Base-by-base conservation (phyloP, 345 rosid genomes). In the Citrus inodora region DNA sequence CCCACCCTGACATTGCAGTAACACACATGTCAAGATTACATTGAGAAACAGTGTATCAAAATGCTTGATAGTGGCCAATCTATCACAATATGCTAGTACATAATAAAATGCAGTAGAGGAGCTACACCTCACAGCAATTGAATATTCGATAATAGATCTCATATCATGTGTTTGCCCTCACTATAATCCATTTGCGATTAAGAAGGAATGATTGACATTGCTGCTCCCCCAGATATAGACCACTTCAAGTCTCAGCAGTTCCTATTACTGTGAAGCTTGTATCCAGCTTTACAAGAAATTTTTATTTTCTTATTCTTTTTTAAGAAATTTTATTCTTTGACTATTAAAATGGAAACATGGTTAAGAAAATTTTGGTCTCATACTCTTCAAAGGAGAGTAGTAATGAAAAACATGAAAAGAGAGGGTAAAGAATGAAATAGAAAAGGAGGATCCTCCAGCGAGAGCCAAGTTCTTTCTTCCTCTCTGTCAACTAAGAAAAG, bases 1-100 rank as follows among this genome's bases (percentile, higher is more conserved):
- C 92, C 99, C 99, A 96, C 55, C 97, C 99, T 96, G 88, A 81
- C 79, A 85, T 58, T 78, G 67, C 69, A 84, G 83, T 32, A 76
- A 84, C 71, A 73, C 74, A 81, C 25, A 79, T 48, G 70, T 80
- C 33, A 37, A 30, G 17, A 75, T 70, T 28, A 51, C 58, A 46
- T 38, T 42, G 17, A 63, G 74, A 55, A 67, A 76, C 33, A 28
- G 27, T 55, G 40, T 17, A 51, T 35, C 22, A 71, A 58, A 62
- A 32, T 55, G 67, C 30, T 27, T 37, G 60, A 82, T 55, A 24
- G 27, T 53, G 42, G 62, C 59, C 69, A 42, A 27, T 32, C 37
- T 38, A 53, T 51, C 28, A 72, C 35, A 48, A 46, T n/a, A 67
- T 71, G 67, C 58, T 67, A 71, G 56, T 74, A 32, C 24, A 13